A percentile compares a stretch with the other conserved stretches of the same genome.
Evolutionary conservation across 805 yeast genomes (phyloP).

Genomic region (Starmerella floricola): DNA sequence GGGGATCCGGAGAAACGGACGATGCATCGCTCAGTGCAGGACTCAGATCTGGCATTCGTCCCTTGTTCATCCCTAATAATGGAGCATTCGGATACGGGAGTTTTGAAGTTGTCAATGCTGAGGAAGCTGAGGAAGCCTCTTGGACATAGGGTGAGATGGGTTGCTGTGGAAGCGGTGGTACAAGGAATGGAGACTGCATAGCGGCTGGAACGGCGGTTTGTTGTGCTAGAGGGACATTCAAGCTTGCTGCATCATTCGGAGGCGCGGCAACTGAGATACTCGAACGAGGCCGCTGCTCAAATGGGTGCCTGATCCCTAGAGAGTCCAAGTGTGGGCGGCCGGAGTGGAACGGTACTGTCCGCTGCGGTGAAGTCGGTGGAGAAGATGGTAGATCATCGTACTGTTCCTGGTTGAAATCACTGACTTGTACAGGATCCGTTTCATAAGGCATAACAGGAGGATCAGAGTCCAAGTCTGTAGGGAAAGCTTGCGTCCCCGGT

Average conservation of each 20-base stretch:
- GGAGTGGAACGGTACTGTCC: background rate
- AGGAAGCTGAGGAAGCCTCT: background rate
- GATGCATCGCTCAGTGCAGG: constrained; percentile 19
- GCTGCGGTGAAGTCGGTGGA: constrained; percentile 22
- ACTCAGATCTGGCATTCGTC: constrained; percentile 11
- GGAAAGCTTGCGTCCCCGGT: background rate
- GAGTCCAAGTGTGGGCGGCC: constrained; percentile 13
- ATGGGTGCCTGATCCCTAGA: constrained; percentile 16
- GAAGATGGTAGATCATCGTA: constrained; percentile 21
- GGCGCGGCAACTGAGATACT: constrained; percentile 7
- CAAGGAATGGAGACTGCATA: constrained; percentile 1
- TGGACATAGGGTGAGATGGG: constrained; percentile 1
- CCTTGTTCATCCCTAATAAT: background rate
- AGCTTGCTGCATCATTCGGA: too few relatives aligned
- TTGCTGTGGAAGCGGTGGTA: background rate
- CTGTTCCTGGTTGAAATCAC: background rate
- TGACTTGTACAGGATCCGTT: background rate
- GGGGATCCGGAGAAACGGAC: constrained; percentile 14
- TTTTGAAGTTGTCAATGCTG: background rate
- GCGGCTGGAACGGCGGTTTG: background rate
- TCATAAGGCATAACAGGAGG: constrained; percentile 7
- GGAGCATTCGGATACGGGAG: background rate
- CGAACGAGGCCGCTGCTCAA: constrained; percentile 7
- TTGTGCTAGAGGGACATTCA: too few relatives aligned
- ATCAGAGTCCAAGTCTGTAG: constrained; percentile 4